These are phyloP conservation scores for Lactifluus volemus DNA, from an alignment of 768 basidiomycete genomes.

Conservation along the genomic window DNA sequence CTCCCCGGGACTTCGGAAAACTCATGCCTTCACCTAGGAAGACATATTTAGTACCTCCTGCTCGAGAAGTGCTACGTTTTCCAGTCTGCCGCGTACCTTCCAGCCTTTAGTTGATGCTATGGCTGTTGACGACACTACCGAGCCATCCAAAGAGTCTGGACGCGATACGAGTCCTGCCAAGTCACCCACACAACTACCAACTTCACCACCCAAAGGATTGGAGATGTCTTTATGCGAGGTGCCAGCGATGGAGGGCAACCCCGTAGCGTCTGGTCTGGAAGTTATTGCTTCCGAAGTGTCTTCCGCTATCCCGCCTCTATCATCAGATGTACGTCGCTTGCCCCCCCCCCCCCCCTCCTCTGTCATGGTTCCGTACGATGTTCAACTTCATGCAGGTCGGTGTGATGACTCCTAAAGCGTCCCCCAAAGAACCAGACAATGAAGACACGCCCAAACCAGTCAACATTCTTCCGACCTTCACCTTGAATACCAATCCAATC, in stretches of 20 bases:
- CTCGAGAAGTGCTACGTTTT: constrained; percentile 15
- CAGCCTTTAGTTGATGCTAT: neutral
- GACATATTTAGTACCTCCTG: constrained; percentile 4
- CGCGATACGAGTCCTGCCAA: neutral
- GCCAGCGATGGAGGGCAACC: neutral
- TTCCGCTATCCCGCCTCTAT: neutral
- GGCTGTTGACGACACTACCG: neutral
- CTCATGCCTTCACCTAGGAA: constrained; percentile 10
- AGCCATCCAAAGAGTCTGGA: neutral
- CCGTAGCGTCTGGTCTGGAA: neutral
- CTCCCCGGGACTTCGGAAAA: constrained; percentile 6
- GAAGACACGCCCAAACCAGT: constrained; percentile 7
- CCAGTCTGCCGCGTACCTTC: constrained; percentile 14
- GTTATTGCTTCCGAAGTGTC: neutral
- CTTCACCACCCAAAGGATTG: neutral
- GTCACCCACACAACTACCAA: neutral
- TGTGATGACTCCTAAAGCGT: neutral
- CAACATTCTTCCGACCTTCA: neutral
- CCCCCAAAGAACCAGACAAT: neutral
- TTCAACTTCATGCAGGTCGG: neutral
- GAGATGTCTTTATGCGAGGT: neutral
- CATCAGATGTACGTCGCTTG: neutral
- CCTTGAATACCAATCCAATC: neutral
- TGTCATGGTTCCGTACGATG: neutral
- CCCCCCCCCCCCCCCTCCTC: neutral